Evolutionary conservation across 1,139 yeast genomes (phyloP).

Genomic region (Lizanozyma gosingica): DNA sequence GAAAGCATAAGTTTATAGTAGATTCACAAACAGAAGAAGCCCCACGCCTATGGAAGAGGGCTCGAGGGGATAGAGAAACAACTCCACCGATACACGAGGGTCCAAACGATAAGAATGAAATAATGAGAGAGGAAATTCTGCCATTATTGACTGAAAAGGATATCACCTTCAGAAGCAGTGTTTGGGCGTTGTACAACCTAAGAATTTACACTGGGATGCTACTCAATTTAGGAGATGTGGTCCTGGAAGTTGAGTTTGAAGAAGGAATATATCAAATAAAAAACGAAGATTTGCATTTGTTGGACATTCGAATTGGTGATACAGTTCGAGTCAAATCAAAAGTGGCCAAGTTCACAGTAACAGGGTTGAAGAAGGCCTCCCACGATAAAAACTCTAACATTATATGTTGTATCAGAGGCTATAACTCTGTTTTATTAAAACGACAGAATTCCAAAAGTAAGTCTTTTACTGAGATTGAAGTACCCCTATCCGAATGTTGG

Average conservation of each 20-base stretch:
- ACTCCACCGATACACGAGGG: too few species aligned
- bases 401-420: slow-evolving; percentile 28
- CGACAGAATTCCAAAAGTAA: slow-evolving; percentile 9
- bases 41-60: not conserved
- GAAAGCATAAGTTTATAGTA: not conserved
- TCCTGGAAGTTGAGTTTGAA: slow-evolving; percentile 23
- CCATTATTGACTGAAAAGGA: slow-evolving; percentile 11
- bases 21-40: not conserved
- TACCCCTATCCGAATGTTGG: slow-evolving; percentile 11
- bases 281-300: slow-evolving; percentile 20
- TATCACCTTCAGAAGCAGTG: slow-evolving; percentile 16
- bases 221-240: slow-evolving; percentile 12
- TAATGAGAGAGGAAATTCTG: slow-evolving; percentile 16
- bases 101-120: too few species aligned
- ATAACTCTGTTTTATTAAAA: slow-evolving; percentile 18
- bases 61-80: not conserved
- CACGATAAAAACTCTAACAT: not conserved
- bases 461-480: slow-evolving; percentile 2
- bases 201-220: slow-evolving; percentile 28
- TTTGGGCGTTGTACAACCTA: slow-evolving; percentile 30
- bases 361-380: not conserved
- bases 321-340: slow-evolving; percentile 13
- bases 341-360: slow-evolving; percentile 4
- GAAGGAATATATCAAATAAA: slow-evolving; percentile 23
- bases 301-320: slow-evolving; percentile 33